Conservation (phyloP, 352 stramenopile genomes). For the Phytophthora fragariae region DNA sequence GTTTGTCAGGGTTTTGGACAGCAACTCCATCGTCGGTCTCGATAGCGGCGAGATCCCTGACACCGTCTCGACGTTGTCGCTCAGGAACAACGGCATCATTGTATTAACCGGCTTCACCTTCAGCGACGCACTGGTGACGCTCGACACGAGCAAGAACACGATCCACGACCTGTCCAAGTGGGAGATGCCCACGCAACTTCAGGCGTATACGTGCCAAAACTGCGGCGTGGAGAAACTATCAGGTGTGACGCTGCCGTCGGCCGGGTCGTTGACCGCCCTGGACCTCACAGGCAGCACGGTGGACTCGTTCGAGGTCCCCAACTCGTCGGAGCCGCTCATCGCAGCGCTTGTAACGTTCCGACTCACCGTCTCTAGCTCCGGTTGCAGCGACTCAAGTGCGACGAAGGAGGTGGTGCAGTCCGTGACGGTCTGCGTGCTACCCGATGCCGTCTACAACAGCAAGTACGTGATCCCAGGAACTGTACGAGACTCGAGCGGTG, state of each 20-base stretch:
- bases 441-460: constrained; percentile 41
- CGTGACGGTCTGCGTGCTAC: constrained; percentile 42
- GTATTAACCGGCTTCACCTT: constrained; percentile 35
- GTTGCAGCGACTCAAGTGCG: constrained; percentile 38
- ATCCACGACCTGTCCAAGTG: constrained; percentile 40
- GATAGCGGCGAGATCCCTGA: constrained; percentile 31
- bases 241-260: constrained; percentile 40
- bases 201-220: constrained; percentile 37
- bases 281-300: constrained; percentile 42
- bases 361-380: constrained; percentile 32
- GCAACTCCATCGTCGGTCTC: constrained; percentile 30
- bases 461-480: constrained; percentile 35
- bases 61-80: constrained; percentile 33
- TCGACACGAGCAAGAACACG: constrained; percentile 46
- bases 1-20: constrained; percentile 33
- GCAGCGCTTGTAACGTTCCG: constrained; percentile 19
- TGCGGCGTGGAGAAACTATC: constrained; percentile 40
- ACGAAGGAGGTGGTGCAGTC: constrained; percentile 27
- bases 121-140: constrained; percentile 24
- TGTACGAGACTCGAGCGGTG: not conserved
- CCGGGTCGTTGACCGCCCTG: constrained; percentile 31
- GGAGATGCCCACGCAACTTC: constrained; percentile 45
- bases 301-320: constrained; percentile 33
- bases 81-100: constrained; percentile 40
- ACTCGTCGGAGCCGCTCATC: constrained; percentile 32